Evolutionary conservation across 768 basidiomycete species (phyloP).

Genomic region (Leccinum ochraceum): DNA sequence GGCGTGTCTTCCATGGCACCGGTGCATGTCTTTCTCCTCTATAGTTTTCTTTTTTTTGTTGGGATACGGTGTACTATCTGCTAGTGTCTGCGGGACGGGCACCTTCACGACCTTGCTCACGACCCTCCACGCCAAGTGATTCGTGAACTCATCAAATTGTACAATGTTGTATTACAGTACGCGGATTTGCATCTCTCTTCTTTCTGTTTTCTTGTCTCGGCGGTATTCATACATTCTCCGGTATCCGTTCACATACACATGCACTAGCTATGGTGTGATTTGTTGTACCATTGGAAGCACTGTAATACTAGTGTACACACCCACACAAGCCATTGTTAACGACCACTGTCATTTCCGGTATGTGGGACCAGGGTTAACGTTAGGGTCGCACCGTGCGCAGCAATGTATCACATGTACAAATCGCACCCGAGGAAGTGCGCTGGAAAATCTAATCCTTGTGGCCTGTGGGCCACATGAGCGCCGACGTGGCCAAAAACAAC

Average conservation of each 20-base stretch:
- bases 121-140: not conserved
- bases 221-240: not conserved
- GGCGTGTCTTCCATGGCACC: conserved; percentile 27
- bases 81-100: conserved; percentile 7
- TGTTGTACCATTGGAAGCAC: not conserved
- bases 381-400: not conserved
- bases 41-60: not conserved
- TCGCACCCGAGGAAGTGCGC: not conserved
- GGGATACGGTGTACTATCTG: conserved; percentile 11
- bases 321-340: not conserved
- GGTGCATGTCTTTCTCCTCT: conserved; percentile 11
- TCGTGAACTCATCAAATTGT: not conserved
- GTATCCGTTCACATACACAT: not conserved
- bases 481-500: not conserved
- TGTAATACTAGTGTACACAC: not conserved
- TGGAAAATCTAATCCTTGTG: not conserved
- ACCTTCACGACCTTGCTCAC: not conserved
- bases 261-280: not conserved
- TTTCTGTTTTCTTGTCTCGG: not conserved
- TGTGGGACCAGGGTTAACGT: not conserved
- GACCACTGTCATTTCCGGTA: not conserved
- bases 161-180: conserved; percentile 12
- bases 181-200: not conserved
- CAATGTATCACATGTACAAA: not conserved
- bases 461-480: not conserved